phyloP scores from a whole-genome alignment of 2,329 filamentous ascomycete genomes.

The Fusarium verrucosum region DNA sequence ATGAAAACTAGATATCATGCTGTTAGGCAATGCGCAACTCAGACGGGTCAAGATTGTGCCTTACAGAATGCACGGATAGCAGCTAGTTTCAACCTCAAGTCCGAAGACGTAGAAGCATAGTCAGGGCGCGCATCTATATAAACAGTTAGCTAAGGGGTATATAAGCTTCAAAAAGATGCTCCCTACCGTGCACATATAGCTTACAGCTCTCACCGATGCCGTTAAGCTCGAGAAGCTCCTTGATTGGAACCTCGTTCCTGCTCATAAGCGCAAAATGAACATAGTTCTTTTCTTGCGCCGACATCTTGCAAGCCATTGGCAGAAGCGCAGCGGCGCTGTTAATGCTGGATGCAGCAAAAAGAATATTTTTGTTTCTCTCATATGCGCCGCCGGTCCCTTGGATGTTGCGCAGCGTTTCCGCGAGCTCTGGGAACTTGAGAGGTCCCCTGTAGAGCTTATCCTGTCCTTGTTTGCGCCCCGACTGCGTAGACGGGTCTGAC shows the following conservation, averaged over 20 bases:
- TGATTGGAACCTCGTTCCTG: conserved; percentile 72
- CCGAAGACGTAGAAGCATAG: conserved; percentile 73
- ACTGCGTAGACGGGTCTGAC: conserved; percentile 6
- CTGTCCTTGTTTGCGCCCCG: conserved; percentile 24
- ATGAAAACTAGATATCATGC: conserved; percentile 65
- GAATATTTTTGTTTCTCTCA: conserved; percentile 71
- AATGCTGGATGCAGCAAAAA: conserved; percentile 81
- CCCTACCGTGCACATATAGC: conserved; percentile 66
- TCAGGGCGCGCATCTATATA: conserved; percentile 78
- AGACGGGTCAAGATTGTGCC: conserved; percentile 31
- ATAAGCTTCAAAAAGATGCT: neutral
- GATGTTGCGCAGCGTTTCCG: conserved; percentile 68
- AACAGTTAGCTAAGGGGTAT: conserved; percentile 26
- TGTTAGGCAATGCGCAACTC: conserved; percentile 13
- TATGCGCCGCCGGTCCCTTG: conserved; percentile 61
- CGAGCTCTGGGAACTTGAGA: conserved; percentile 74
- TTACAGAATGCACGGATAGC: conserved; percentile 71
- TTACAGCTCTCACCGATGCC: conserved; percentile 77
- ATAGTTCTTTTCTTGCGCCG: conserved; percentile 69
- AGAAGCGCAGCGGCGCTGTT: conserved; percentile 77
- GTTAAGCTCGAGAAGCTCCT: conserved; percentile 78
- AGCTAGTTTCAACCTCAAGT: conserved; percentile 72
- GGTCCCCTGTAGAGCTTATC: conserved; percentile 69
- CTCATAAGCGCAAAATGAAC: conserved; percentile 88
- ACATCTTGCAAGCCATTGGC: conserved; percentile 90